Evolutionary conservation across 202 grass and related monocot species (phyloP).

Genomic region (Cymbopogon flexuosus): DNA sequence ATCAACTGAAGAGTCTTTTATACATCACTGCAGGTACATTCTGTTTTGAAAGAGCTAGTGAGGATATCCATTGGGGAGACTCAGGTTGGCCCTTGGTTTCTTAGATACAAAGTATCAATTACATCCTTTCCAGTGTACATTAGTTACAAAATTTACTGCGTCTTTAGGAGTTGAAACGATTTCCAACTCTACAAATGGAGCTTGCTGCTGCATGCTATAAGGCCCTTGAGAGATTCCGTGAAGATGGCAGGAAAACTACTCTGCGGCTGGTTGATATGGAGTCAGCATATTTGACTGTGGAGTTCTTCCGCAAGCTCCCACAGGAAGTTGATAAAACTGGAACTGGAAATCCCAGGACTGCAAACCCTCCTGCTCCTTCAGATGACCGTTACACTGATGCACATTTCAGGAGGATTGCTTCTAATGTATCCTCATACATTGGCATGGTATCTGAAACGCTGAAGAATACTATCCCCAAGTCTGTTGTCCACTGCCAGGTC

Average conservation of each 20-base stretch:
- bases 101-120: not conserved
- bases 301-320: conserved; percentile 95
- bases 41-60: conserved; percentile 91
- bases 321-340: conserved; percentile 72
- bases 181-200: conserved; percentile 83
- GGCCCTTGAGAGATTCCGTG: conserved; percentile 76
- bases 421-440: conserved; percentile 88
- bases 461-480: conserved; percentile 90
- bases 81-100: conserved; percentile 49
- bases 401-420: conserved; percentile 91
- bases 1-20: conserved; percentile 26
- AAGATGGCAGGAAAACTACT: conserved; percentile 74
- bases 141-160: conserved; percentile 16
- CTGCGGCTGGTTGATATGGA: conserved; percentile 91
- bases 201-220: conserved; percentile 74
- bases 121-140: not conserved
- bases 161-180: conserved; percentile 77
- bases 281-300: conserved; percentile 77
- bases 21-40: conserved; percentile 57
- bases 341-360: conserved; percentile 42
- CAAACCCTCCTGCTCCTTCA: conserved; percentile 43
- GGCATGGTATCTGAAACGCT: conserved; percentile 78
- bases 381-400: conserved; percentile 63
- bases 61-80: conserved; percentile 89
- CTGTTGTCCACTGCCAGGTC: conserved; percentile 90